Conservation (phyloP, 148 eudicot species). For the Arctostaphylos glauca region DNA sequence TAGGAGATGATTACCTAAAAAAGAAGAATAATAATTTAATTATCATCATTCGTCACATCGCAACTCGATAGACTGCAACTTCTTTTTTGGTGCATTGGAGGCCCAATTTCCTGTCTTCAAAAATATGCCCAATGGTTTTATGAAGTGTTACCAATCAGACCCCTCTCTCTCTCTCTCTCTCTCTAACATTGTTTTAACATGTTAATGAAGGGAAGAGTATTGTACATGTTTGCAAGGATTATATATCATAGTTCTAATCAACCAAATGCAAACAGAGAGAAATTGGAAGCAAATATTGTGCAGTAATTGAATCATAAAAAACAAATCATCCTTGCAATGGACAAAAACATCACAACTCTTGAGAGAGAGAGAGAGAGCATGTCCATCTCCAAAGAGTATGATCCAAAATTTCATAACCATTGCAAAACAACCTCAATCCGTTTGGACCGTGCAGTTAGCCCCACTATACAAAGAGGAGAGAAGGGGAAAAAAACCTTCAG, state of each 20-base stretch:
- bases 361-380: background rate
- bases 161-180: background rate
- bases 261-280: constrained; percentile 3
- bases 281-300: background rate
- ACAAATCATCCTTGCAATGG: constrained; percentile 3
- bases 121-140: too few relatives aligned
- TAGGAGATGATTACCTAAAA: too few relatives aligned
- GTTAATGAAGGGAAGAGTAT: too few relatives aligned
- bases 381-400: background rate
- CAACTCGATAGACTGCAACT: too few relatives aligned
- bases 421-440: background rate
- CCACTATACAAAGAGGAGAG: constrained; percentile 1
- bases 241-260: background rate
- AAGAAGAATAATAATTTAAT: too few relatives aligned
- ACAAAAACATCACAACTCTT: background rate
- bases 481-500: background rate
- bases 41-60: too few relatives aligned
- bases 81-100: too few relatives aligned
- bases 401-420: constrained; percentile 10
- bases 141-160: too few relatives aligned
- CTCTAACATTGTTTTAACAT: background rate
- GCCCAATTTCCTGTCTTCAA: too few relatives aligned
- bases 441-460: constrained; percentile 7
- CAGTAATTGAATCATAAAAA: background rate
- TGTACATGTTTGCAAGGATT: background rate